Percentiles rank a stretch among this genome's conserved stretches.
Evolutionary conservation across 2,329 filamentous ascomycete genomes (phyloP).

Genomic region (Sordariomycetes sp.): DNA sequence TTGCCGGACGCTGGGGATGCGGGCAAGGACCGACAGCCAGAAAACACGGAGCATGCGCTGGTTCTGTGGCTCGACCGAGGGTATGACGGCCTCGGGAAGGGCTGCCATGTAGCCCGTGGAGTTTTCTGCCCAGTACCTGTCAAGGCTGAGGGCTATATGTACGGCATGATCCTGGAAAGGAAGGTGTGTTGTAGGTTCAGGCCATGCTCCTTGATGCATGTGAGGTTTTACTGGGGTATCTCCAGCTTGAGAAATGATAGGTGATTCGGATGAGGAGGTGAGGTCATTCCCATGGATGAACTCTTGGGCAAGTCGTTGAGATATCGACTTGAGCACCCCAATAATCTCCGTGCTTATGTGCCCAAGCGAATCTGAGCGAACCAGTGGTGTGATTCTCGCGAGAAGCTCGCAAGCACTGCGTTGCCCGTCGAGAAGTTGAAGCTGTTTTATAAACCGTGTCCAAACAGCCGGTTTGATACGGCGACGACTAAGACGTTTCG

Average conservation of each 20-base stretch:
- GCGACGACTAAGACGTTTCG: not conserved
- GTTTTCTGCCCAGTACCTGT: constrained; percentile 1
- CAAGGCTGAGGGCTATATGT: constrained; percentile 2
- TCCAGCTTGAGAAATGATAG: not conserved
- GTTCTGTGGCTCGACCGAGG: not conserved
- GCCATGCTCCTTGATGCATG: not conserved
- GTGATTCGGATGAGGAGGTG: too few species aligned
- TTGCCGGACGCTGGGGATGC: constrained; percentile 7
- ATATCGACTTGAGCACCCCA: too few species aligned
- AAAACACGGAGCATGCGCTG: constrained; percentile 5
- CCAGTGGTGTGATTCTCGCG: constrained; percentile 2
- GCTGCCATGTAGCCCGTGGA: not conserved
- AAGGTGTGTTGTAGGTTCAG: not conserved
- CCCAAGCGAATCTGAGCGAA: not conserved
- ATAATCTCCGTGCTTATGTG: not conserved
- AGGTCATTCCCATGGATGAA: too few species aligned
- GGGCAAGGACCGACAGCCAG: constrained; percentile 10
- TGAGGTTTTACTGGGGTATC: not conserved
- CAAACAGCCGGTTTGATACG: constrained; percentile 6
- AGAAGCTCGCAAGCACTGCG: constrained; percentile 2
- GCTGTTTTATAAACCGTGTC: constrained; percentile 2
- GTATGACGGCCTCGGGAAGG: not conserved
- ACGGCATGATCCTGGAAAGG: constrained; percentile 5
- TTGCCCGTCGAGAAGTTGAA: constrained; percentile 4
- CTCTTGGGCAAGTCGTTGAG: too few species aligned